Conservation (phyloP, 2,329 filamentous ascomycete species). For the Lecanosticta acicola region DNA sequence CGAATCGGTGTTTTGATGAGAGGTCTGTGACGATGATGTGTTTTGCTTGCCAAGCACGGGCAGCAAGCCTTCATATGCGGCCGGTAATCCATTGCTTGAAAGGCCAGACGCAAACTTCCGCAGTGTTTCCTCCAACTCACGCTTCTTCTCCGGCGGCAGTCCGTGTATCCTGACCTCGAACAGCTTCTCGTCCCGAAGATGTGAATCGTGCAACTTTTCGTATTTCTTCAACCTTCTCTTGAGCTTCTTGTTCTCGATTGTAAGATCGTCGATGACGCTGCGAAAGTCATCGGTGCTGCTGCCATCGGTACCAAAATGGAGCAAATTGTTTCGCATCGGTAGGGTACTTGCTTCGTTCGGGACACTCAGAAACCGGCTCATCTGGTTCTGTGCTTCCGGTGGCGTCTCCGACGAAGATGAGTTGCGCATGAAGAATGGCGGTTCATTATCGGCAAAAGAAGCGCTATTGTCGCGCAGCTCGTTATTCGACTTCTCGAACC, state of each 20-base stretch:
- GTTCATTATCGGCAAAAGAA: constrained; percentile 40
- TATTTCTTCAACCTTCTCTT: constrained; percentile 68
- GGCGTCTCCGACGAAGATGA: constrained; percentile 40
- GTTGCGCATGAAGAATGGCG: constrained; percentile 39
- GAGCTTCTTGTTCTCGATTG: constrained; percentile 73
- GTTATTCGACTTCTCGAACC: constrained; percentile 50
- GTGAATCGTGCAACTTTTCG: constrained; percentile 60
- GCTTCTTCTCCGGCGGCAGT: constrained; percentile 64
- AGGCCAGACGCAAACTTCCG: constrained; percentile 64
- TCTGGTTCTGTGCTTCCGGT: constrained; percentile 27
- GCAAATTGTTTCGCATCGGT: constrained; percentile 32
- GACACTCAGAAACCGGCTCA: constrained; percentile 7
- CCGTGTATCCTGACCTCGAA: constrained; percentile 80
- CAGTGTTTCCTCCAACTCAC: constrained; percentile 68
- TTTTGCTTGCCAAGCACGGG: constrained; percentile 50
- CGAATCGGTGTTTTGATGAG: constrained; percentile 45
- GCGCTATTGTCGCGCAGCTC: constrained; percentile 36
- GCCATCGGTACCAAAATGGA: constrained; percentile 40
- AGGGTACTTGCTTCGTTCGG: constrained; percentile 18
- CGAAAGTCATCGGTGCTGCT: constrained; percentile 70
- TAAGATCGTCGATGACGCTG: constrained; percentile 81
- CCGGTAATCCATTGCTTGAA: constrained; percentile 42
- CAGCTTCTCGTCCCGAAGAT: constrained; percentile 67
- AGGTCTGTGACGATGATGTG: constrained; percentile 56
- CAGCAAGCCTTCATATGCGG: constrained; percentile 31